These are phyloP conservation scores for Didymella glomerata DNA, from an alignment of 2,329 filamentous ascomycete species.

Conservation along the genomic window DNA sequence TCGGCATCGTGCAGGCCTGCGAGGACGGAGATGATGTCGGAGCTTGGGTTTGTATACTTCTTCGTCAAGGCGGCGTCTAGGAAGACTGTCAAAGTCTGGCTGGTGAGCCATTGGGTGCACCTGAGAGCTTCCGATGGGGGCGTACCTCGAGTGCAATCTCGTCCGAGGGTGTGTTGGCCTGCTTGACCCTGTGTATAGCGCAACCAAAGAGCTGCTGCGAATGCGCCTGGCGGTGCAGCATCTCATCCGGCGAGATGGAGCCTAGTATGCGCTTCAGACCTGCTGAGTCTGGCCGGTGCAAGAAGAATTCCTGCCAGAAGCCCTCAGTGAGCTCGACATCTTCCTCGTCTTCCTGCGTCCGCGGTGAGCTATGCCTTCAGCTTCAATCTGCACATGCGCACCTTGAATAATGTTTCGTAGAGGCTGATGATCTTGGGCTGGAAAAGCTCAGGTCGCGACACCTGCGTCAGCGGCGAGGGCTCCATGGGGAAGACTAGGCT, in stretches of 20 bases:
- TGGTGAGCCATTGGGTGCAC: constrained; percentile 53
- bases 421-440: constrained; percentile 93
- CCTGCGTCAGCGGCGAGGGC: constrained; percentile 90
- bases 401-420: constrained; percentile 81
- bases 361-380: constrained; percentile 26
- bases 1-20: constrained; percentile 91
- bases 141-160: constrained; percentile 86
- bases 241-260: constrained; percentile 74
- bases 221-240: constrained; percentile 77
- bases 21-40: constrained; percentile 89
- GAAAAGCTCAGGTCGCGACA: constrained; percentile 87
- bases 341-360: constrained; percentile 60
- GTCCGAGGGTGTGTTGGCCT: constrained; percentile 67
- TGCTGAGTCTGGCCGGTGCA: constrained; percentile 79
- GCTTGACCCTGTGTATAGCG: constrained; percentile 74
- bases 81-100: constrained; percentile 87
- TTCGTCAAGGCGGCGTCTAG: constrained; percentile 83
- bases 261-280: constrained; percentile 74
- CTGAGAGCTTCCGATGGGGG: constrained; percentile 7
- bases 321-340: constrained; percentile 79
- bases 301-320: constrained; percentile 96
- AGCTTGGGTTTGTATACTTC: constrained; percentile 92
- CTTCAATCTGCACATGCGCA: constrained; percentile 41
- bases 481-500: constrained; percentile 66
- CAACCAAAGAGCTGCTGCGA: constrained; percentile 80